Conservation (phyloP, 306 rosid genomes). For the Pyrus bretschneideri region DNA sequence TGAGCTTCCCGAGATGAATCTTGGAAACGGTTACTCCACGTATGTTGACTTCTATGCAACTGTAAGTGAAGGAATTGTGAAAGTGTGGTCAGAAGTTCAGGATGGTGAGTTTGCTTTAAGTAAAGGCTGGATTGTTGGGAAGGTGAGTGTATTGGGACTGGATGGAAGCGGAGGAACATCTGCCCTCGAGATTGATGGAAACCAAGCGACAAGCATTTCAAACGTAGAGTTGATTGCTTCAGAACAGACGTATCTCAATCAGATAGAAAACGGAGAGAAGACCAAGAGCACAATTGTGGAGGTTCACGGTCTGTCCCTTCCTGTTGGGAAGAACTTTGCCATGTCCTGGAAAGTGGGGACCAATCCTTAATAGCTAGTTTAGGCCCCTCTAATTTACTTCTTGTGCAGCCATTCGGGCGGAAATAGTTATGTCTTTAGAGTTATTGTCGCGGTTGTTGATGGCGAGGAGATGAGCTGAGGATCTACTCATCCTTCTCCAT, state of each 20-base stretch:
- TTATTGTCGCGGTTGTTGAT: slow-evolving; percentile 14
- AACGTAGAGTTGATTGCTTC: slow-evolving; percentile 28
- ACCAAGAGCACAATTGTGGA: slow-evolving; percentile 53
- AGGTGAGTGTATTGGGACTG: slow-evolving; percentile 65
- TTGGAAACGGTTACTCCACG: slow-evolving; percentile 72
- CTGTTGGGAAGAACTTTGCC: slow-evolving; percentile 74
- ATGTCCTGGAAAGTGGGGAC: slow-evolving; percentile 78
- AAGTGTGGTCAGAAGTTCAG: slow-evolving; percentile 81
- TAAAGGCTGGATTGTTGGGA: slow-evolving; percentile 63
- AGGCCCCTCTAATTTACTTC: slow-evolving; percentile 7
- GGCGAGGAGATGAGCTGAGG: slow-evolving; percentile 43
- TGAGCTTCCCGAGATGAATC: slow-evolving; percentile 71
- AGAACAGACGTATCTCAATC: slow-evolving; percentile 34
- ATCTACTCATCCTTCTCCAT: slow-evolving; percentile 42
- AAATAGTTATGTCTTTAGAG: slow-evolving; percentile 1
- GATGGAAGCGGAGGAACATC: slow-evolving; percentile 41
- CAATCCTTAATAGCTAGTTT: slow-evolving; percentile 17
- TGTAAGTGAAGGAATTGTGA: slow-evolving; percentile 51
- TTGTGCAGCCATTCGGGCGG: neutral
- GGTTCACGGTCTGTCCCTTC: slow-evolving; percentile 55
- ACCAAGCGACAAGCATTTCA: slow-evolving; percentile 19
- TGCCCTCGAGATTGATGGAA: slow-evolving; percentile 53
- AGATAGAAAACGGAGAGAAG: slow-evolving; percentile 35
- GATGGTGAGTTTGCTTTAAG: slow-evolving; percentile 80
- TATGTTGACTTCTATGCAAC: slow-evolving; percentile 58